phyloP scores from a whole-genome alignment of 768 basidiomycete species.

The Agrocybe pediades region DNA sequence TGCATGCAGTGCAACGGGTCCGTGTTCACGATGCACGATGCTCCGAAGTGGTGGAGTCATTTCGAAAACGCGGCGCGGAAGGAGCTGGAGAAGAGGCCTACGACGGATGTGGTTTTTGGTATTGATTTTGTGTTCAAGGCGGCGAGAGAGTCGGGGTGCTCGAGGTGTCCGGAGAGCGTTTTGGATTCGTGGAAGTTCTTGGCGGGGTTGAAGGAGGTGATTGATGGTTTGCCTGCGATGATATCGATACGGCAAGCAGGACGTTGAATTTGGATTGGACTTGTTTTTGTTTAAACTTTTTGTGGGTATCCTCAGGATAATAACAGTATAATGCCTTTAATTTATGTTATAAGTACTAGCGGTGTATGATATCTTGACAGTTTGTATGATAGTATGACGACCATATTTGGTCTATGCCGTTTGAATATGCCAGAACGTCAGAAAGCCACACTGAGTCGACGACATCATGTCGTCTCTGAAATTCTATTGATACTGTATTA shows the following conservation, averaged over 20 bases:
- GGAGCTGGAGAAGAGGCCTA: conserved; percentile 58
- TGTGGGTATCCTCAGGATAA: no score
- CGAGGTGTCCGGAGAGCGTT: conserved; percentile 67
- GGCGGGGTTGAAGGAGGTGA: conserved; percentile 51
- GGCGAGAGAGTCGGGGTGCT: conserved; percentile 53
- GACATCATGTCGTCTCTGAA: no score
- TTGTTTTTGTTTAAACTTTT: no score
- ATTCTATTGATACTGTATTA: no score
- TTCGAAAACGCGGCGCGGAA: conserved; percentile 58
- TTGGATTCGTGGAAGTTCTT: conserved; percentile 62
- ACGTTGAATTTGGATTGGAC: background rate
- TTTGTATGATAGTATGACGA: no score
- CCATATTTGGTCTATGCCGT: no score
- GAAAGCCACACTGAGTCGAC: no score
- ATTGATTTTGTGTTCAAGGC: conserved; percentile 58
- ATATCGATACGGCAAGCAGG: conserved; percentile 1
- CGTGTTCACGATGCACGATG: conserved; percentile 39
- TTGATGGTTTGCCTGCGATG: conserved; percentile 46
- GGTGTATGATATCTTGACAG: no score
- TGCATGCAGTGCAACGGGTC: conserved; percentile 72
- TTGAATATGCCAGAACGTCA: no score
- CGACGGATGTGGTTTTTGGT: conserved; percentile 60
- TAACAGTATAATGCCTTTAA: no score
- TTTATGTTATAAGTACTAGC: no score
- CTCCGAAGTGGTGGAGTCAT: conserved; percentile 72